Evolutionary conservation across 2,329 filamentous ascomycete genomes (phyloP), one percentile per base, ranked within the genome.

Genomic region (Colletotrichum noveboracense): DNA sequence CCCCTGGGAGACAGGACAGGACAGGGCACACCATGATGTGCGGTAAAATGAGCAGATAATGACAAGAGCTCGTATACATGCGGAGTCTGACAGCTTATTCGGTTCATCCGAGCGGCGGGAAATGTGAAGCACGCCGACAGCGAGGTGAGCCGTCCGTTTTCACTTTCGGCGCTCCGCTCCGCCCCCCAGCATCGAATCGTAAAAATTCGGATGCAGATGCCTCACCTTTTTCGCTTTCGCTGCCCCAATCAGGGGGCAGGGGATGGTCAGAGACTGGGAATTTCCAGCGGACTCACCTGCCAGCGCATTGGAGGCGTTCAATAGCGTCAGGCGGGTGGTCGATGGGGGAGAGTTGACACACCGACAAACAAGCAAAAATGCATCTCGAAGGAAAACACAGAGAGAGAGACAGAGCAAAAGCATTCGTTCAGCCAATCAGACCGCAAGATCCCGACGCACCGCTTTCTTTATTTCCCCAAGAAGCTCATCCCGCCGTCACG

Each of bases 251-350:
- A 65, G 26, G 30, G 2, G 56, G 2, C 16, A 21, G 5, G 16
- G 10, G 8, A 73, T 64, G 65, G 32, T 38, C 13, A 74, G 74
- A 24, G 34, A 26, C 6, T 52, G 12, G 10, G 18, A 21, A 2
- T 12, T 52, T 24, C n/a, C 43, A 21, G n/a, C 43, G 43, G 43
- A 52, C 10, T 38, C 26, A 24, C 48, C 65, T 76, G 48, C 56
- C 65, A 69, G 34, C 70, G 74, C 70, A 74, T 65, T 38, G 18
- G 66, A 34, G 74, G 74, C 74, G 64, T 62, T 76, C 74, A 24
- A 74, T 61, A 73, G 74, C 34, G 58, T 69, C 65, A 58, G 70
- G 48, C 30, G 32, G 32, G 43, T 34, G 30, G 26, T n/a, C 28
- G 65, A 55, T 5, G 21, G 14, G 24, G 24, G 18, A 34, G 14